These are phyloP conservation scores for Cutaneotrichosporon sp. DNA, from an alignment of 1,284 basidiomycete species.

Conservation along the genomic window DNA sequence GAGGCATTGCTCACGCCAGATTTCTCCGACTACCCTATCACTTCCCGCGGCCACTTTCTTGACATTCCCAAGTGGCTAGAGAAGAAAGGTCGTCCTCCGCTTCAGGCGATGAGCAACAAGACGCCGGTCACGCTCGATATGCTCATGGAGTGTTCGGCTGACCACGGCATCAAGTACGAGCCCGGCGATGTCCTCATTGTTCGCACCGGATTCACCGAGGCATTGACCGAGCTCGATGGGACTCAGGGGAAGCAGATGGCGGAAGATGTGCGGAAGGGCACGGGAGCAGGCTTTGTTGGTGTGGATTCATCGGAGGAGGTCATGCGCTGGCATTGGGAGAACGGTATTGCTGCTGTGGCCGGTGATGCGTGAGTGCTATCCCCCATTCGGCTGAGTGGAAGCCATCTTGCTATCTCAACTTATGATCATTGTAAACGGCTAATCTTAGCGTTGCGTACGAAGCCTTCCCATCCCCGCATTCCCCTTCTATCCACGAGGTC, in stretches of 20 bases:
- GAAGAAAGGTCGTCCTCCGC: slow-evolving; percentile 31
- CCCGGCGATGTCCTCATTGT: slow-evolving; percentile 45
- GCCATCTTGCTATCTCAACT: too few species aligned
- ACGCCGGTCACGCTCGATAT: slow-evolving; percentile 27
- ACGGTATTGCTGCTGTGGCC: slow-evolving; percentile 50
- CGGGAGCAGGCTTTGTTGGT: slow-evolving; percentile 18
- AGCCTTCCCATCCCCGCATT: slow-evolving; percentile 21
- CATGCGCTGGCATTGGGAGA: slow-evolving; percentile 49
- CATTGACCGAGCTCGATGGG: slow-evolving; percentile 21
- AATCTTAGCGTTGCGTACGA: slow-evolving; percentile 31
- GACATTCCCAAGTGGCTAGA: slow-evolving; percentile 30
- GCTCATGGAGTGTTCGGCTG: slow-evolving; percentile 22
- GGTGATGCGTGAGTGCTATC: slow-evolving; percentile 39
- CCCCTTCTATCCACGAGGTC: slow-evolving; percentile 25
- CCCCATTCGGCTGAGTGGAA: too few species aligned
- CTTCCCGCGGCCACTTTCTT: slow-evolving; percentile 16
- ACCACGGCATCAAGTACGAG: slow-evolving; percentile 33
- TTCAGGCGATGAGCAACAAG: slow-evolving; percentile 32
- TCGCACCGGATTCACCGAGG: slow-evolving; percentile 44
- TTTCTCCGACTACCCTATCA: slow-evolving; percentile 16
- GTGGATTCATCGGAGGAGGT: slow-evolving; percentile 37
- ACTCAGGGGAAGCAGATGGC: background rate
- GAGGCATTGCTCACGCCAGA: slow-evolving; percentile 5
- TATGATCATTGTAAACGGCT: too few species aligned
- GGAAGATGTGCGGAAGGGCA: background rate